These are phyloP conservation scores for Ceratocystis cacaofunesta DNA, from an alignment of 2,329 filamentous ascomycete species.

Conservation along the genomic window DNA sequence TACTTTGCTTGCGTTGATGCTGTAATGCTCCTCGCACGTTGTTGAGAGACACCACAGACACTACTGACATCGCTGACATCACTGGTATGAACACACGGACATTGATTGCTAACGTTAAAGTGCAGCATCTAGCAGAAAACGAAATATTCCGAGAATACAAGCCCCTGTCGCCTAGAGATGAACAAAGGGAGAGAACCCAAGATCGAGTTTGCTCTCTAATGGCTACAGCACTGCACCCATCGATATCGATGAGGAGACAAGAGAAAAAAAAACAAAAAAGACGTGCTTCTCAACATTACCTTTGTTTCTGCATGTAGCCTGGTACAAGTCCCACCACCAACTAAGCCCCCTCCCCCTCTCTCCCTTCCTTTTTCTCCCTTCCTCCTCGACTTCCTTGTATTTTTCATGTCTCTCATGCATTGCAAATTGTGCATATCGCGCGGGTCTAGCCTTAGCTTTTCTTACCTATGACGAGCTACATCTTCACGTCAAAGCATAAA, in stretches of 20 bases:
- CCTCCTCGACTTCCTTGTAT: neutral
- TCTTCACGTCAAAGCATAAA: neutral
- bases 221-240: neutral
- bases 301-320: neutral
- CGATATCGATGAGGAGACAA: neutral
- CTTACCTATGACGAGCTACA: slow-evolving; percentile 3
- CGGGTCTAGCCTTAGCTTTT: neutral
- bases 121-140: neutral
- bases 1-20: neutral
- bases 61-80: neutral
- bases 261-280: neutral
- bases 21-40: neutral
- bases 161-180: neutral
- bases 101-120: neutral
- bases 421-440: neutral
- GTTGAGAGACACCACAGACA: neutral
- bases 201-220: too few relatives aligned
- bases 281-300: neutral
- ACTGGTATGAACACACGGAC: neutral
- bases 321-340: neutral
- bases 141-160: neutral
- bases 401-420: neutral
- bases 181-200: too few relatives aligned
- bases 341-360: too few relatives aligned
- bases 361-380: neutral